phyloP scores from a whole-genome alignment of 139 green algal species.

The Chara braunii region DNA sequence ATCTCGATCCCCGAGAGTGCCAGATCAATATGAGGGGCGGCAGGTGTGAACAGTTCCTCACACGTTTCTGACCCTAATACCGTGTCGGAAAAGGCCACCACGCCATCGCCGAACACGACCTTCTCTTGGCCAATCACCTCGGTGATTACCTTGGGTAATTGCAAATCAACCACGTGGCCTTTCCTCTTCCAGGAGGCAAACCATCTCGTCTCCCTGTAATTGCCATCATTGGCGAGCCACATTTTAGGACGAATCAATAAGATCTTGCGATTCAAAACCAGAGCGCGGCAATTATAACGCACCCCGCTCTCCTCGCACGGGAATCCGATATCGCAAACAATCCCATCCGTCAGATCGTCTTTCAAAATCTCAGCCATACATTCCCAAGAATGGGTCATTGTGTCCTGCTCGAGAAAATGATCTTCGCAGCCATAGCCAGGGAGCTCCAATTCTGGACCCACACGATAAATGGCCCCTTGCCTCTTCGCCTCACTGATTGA shows the following conservation, averaged over 20 bases:
- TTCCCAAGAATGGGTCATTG: conserved; percentile 64
- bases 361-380: conserved; percentile 54
- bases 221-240: conserved; percentile 89
- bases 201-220: conserved; percentile 78
- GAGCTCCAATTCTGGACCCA: conserved; percentile 92
- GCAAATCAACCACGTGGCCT: conserved; percentile 54
- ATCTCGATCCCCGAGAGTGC: conserved; percentile 74
- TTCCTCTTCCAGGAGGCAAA: conserved; percentile 45
- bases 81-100: conserved; percentile 58
- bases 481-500: conserved; percentile 67
- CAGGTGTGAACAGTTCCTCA: conserved; percentile 94
- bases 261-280: conserved; percentile 68
- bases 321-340: conserved; percentile 86
- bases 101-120: conserved; percentile 74
- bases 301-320: conserved; percentile 81
- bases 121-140: conserved; percentile 54
- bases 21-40: conserved; percentile 46
- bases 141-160: conserved; percentile 56
- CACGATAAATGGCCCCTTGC: conserved; percentile 64
- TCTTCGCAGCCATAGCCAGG: conserved; percentile 97
- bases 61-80: conserved; percentile 83
- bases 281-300: conserved; percentile 87
- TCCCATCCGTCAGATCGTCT: conserved; percentile 56
- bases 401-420: conserved; percentile 84
- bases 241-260: conserved; percentile 91